Percentiles rank a stretch among this genome's conserved stretches.
These are phyloP conservation scores for Celoporthe dispersa DNA, from an alignment of 2,329 filamentous ascomycete genomes.

Conservation along the genomic window DNA sequence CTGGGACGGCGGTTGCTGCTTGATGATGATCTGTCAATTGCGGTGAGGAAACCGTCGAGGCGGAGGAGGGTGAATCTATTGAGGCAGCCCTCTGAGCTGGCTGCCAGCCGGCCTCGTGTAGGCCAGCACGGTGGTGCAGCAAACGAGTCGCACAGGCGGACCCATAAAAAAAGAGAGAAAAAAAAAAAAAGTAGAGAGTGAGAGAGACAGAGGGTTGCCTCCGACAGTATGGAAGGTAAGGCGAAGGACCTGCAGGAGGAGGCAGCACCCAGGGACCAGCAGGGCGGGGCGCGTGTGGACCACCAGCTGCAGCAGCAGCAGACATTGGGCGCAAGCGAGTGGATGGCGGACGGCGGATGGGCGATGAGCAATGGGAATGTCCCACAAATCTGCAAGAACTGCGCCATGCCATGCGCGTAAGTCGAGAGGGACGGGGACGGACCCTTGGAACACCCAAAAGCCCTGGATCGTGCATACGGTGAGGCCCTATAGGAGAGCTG, in stretches of 20 bases:
- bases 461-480: slow-evolving; percentile 46
- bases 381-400: slow-evolving; percentile 37
- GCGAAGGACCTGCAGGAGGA: slow-evolving; percentile 8
- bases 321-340: slow-evolving; percentile 4
- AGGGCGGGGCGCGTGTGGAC: not conserved
- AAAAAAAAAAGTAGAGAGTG: too few species aligned
- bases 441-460: slow-evolving; percentile 26
- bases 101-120: not conserved
- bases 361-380: not conserved
- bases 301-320: slow-evolving; percentile 1
- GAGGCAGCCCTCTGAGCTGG: slow-evolving; percentile 12
- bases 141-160: not conserved
- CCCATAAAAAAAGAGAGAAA: not conserved
- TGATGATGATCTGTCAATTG: slow-evolving; percentile 7
- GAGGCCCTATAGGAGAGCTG: slow-evolving; percentile 46
- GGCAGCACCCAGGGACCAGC: slow-evolving; percentile 1
- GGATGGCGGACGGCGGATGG: not conserved
- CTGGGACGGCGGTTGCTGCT: not conserved
- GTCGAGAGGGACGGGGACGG: slow-evolving; percentile 26
- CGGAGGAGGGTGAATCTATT: not conserved
- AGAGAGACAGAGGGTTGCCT: slow-evolving; percentile 9
- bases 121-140: not conserved
- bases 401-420: slow-evolving; percentile 51
- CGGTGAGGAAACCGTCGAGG: not conserved
- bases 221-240: slow-evolving; percentile 1